Base-by-base conservation (phyloP, 352 stramenopile species). In the Pythium volutum region DNA sequence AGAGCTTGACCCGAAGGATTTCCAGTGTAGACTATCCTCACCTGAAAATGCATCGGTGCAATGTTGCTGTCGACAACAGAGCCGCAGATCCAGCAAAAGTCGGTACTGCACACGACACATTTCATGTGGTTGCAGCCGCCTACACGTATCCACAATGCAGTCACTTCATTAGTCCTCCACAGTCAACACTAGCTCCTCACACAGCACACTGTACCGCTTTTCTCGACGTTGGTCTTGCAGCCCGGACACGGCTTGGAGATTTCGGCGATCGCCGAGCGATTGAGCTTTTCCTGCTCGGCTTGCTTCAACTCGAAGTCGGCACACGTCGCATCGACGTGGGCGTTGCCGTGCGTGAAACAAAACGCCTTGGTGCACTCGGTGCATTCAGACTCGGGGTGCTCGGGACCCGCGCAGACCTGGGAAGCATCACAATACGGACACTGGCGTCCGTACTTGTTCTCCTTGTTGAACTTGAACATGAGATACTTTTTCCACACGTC, bases 91-190 rank as follows among this genome's bases (percentile, higher is more conserved):
- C 89, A 97, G 67, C 91, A 97, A 60, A 97, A 98, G 54, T 87
- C 81, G n/a, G 77, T 89, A 23, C 62, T 75, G 64, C 91, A 97
- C 25, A 89, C 82, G 15, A 91, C 76, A 59, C 89, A 96, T 62
- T 94, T 96, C 75, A 97, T 97, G 67, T 97, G 89, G 62, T 97
- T 97, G 66, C 91, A 97, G 1, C 91, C 91, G 11, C 84, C 86
- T 77, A 41, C 25, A 10, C 12, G 38, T 20, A 27, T 29, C 18
- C n/a, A 3, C 55, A 11, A 25, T 20, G 15, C 33, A 61, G 55
- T 11, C 25, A 15, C 25, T 34, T 36, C 18, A 31, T 56, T 20
- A 52, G 27, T 49, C 29, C 10, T 20, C 8, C 29, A 31, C 45
- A 57, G 15, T 23, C 14, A 46, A 63, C 31, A n/a, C n/a, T n/a